Evolutionary conservation across 2,329 filamentous ascomycete species (phyloP).

Genomic region (Periconia sp.): DNA sequence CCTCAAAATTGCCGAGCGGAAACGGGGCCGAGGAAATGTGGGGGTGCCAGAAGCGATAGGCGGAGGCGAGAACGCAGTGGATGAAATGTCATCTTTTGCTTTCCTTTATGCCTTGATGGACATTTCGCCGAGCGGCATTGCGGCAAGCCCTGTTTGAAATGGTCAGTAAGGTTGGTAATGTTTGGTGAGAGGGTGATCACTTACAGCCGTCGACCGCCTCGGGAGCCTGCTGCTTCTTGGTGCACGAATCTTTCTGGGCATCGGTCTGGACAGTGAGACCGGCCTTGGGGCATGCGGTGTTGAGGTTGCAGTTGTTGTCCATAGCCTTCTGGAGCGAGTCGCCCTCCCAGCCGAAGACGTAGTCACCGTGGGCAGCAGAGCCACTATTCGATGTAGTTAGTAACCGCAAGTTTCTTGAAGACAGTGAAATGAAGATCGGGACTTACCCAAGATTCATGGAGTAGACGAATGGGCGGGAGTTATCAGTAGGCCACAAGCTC

Average conservation of each 20-base stretch:
- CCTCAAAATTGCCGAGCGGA: conserved; percentile 2
- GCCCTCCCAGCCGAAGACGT: conserved; percentile 54
- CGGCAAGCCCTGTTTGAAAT: conserved; percentile 31
- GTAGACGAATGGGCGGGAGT: conserved; percentile 40
- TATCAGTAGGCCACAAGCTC: conserved; percentile 40
- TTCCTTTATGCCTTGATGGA: conserved; percentile 30
- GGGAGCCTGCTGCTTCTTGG: conserved; percentile 40
- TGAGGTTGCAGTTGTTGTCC: conserved; percentile 49
- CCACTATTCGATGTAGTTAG: conserved; percentile 21
- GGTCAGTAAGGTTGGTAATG: conserved; percentile 14
- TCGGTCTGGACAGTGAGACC: conserved; percentile 36
- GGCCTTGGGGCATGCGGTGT: conserved; percentile 37
- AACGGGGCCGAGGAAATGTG: neutral
- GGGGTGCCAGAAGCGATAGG: conserved; percentile 1
- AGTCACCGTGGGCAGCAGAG: conserved; percentile 44
- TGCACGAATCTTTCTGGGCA: conserved; percentile 37
- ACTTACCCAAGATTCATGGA: conserved; percentile 41
- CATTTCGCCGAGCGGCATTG: conserved; percentile 31
- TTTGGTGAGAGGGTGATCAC: conserved; percentile 6
- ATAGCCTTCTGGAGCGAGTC: conserved; percentile 51
- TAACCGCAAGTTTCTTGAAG: neutral
- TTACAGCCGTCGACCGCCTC: conserved; percentile 41
- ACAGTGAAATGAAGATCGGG: neutral
- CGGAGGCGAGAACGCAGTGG: conserved; percentile 1
- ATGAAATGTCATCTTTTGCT: conserved; percentile 3